phyloP scores from a whole-genome alignment of 768 basidiomycete genomes.

The Mycena leptocephala region DNA sequence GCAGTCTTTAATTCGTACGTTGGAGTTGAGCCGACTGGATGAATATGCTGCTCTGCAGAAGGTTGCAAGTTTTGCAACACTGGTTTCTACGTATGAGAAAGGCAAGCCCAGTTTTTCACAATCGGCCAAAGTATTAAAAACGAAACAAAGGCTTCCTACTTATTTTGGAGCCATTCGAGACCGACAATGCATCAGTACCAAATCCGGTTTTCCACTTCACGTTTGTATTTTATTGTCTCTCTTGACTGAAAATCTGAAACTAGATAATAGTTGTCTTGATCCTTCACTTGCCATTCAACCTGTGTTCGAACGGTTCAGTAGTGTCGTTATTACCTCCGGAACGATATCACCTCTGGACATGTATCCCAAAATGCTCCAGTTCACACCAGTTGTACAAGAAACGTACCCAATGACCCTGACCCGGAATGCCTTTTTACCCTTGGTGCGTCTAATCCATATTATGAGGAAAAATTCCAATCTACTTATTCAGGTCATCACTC shows the following conservation, averaged over 20 bases:
- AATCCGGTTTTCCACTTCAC: slow-evolving; percentile 99
- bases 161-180: slow-evolving; percentile 98
- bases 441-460: slow-evolving; percentile 67
- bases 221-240: slow-evolving; percentile 58
- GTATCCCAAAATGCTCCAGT: slow-evolving; percentile 99
- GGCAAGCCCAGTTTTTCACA: slow-evolving; percentile 60
- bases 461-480: slow-evolving; percentile 19
- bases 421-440: slow-evolving; percentile 94
- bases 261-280: slow-evolving; percentile 86
- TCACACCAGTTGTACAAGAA: slow-evolving; percentile 97
- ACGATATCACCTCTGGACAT: slow-evolving; percentile 99
- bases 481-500: slow-evolving; percentile 87
- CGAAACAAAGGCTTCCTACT: slow-evolving; percentile 86
- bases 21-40: slow-evolving; percentile 92
- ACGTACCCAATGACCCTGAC: slow-evolving; percentile 98
- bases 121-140: slow-evolving; percentile 6
- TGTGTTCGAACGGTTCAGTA: slow-evolving; percentile 97
- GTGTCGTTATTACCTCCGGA: slow-evolving; percentile 98
- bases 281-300: slow-evolving; percentile 98
- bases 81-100: slow-evolving; percentile 98
- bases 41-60: slow-evolving; percentile 95
- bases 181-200: slow-evolving; percentile 97
- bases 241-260: not conserved
- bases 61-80: slow-evolving; percentile 95
- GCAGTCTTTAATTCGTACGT: slow-evolving; percentile 93